Conservation (phyloP, 1,139 yeast genomes). For the Yamadazyma buinensis region DNA sequence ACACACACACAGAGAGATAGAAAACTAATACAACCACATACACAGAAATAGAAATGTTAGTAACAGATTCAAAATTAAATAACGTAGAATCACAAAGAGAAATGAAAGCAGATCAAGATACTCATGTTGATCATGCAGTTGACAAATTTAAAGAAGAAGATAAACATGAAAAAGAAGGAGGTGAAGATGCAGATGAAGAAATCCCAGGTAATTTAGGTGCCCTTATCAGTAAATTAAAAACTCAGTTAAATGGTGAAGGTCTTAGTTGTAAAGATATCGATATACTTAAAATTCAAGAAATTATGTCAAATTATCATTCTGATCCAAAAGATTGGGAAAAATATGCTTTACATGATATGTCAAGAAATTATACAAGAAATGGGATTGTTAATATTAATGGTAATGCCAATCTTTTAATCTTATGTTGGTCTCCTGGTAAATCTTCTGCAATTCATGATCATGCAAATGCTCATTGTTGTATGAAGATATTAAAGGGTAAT, state of each 20-base stretch:
- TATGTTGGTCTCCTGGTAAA: conserved; percentile 73
- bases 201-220: conserved; percentile 20
- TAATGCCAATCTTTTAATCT: conserved; percentile 62
- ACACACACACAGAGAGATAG: conserved; percentile 40
- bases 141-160: not conserved
- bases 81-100: not conserved
- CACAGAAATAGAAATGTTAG: not conserved
- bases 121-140: too few species aligned
- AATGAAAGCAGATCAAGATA: too few species aligned
- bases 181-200: conserved; percentile 2
- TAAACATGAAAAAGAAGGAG: too few species aligned
- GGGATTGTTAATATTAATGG: conserved; percentile 66
- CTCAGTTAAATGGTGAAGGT: conserved; percentile 36
- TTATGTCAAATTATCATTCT: conserved; percentile 50
- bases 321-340: conserved; percentile 54
- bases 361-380: conserved; percentile 54
- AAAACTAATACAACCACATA: conserved; percentile 10
- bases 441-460: conserved; percentile 73
- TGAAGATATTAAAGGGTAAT: conserved; percentile 62
- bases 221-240: conserved; percentile 28
- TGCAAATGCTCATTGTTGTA: conserved; percentile 69
- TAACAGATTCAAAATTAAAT: not conserved
- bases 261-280: conserved; percentile 52
- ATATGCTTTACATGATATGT: conserved; percentile 53
- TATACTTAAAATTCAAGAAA: conserved; percentile 38